These are phyloP conservation scores for Aureobasidium sp. DNA, from an alignment of 2,329 filamentous ascomycete genomes.

Conservation along the genomic window DNA sequence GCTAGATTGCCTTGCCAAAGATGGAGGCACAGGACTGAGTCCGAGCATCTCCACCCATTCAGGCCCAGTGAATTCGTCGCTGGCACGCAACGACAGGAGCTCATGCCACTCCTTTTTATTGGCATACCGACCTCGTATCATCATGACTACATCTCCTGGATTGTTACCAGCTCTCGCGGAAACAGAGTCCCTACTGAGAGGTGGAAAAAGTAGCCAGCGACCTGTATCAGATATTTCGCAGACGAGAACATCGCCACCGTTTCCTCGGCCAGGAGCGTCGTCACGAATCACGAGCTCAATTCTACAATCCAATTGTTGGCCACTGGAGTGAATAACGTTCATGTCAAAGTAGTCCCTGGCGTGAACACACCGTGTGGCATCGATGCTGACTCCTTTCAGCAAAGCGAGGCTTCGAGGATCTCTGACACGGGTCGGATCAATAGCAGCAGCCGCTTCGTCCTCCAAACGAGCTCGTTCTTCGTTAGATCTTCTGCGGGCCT, in stretches of 20 bases:
- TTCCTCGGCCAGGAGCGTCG: conserved; percentile 58
- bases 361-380: conserved; percentile 72
- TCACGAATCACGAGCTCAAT: conserved; percentile 84
- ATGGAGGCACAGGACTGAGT: conserved; percentile 55
- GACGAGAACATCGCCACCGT: conserved; percentile 79
- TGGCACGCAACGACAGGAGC: conserved; percentile 67
- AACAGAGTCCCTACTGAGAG: conserved; percentile 63
- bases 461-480: conserved; percentile 67
- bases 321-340: conserved; percentile 78
- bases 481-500: conserved; percentile 65
- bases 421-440: conserved; percentile 72
- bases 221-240: conserved; percentile 76
- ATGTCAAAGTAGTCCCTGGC: conserved; percentile 88
- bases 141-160: conserved; percentile 70
- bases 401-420: conserved; percentile 71
- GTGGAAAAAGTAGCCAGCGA: conserved; percentile 86
- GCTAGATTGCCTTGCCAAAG: conserved; percentile 48
- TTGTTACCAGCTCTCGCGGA: conserved; percentile 72
- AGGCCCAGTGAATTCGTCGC: conserved; percentile 66
- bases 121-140: conserved; percentile 68
- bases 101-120: conserved; percentile 70
- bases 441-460: conserved; percentile 79
- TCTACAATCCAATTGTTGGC: conserved; percentile 81
- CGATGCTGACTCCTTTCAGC: conserved; percentile 62
- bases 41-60: conserved; percentile 90